Base-by-base conservation (phyloP, 78 protist genomes). In the Thecamonas trahens region DNA sequence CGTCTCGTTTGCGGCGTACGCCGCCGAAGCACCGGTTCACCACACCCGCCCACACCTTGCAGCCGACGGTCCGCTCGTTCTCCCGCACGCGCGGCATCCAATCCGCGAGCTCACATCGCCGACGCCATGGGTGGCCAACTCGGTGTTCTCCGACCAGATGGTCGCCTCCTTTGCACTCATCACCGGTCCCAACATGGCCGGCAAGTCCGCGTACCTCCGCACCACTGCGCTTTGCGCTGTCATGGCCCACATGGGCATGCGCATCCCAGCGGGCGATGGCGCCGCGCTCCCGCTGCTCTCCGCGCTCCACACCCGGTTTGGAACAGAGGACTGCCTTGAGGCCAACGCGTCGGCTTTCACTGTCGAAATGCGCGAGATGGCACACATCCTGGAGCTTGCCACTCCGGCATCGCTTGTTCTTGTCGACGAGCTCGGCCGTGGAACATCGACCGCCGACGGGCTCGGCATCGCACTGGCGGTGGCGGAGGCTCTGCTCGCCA, bases 371-470 rank as follows among this genome's bases (percentile, higher is more conserved):
- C n/a, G 26, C 37, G 84, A 81, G 31, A 29, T 63, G 8, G 57
- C 73, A 11, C 1, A 32, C 38, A 44, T 84, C 8, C n/a, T 68
- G 24, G 50, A 45, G 20, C 18, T 1, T 4, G 13, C 74, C 24
- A 54, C 7, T 22, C 1, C 5, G 24, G 34, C 26, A 24, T 32
- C 72, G 1, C 22, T 86, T 7, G 31, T 84, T 1, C 37, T 83
- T 17, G 31, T 86, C 31, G 91, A 86, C 32, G 91, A 86, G 72
- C 76, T 86, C 15, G 89, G 91, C 17, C 53, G 89, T 2, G 86
- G 87, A 18, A 86, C 91, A 7, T 44, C 74, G 47, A 59, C 40
- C 28, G 7, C 2, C 11, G 91, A 82, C 0, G 91, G 91, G 14
- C n/a, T 24, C 24, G 42, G 45, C 40, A 20, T 83, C 29, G 85